A percentile compares a stretch with the other conserved stretches of the same genome.
phyloP scores from a whole-genome alignment of 2,329 filamentous ascomycete genomes.

The Epichloe aotearoae region DNA sequence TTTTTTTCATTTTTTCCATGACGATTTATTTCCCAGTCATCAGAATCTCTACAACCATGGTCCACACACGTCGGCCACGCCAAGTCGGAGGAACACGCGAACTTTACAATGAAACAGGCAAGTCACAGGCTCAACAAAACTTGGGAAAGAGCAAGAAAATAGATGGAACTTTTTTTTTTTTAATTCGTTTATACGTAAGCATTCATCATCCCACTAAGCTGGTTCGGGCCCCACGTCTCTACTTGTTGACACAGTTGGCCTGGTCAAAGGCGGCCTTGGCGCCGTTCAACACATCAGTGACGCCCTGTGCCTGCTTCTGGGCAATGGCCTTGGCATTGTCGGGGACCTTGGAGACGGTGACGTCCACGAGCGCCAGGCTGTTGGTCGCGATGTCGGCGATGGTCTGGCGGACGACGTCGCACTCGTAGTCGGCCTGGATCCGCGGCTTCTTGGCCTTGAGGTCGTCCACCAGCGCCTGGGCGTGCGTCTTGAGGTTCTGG shows the following conservation, averaged over 20 bases:
- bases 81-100: too few species aligned
- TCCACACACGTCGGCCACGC: too few species aligned
- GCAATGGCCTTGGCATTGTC: not conserved
- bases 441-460: not conserved
- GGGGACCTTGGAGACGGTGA: not conserved
- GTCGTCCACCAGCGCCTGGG: not conserved
- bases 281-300: not conserved
- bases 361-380: not conserved
- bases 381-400: not conserved
- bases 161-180: too few species aligned
- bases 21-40: too few species aligned
- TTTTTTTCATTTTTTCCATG: too few species aligned
- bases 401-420: not conserved
- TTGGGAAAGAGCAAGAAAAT: too few species aligned
- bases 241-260: not conserved
- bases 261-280: not conserved
- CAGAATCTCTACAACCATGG: too few species aligned
- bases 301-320: not conserved
- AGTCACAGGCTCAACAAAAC: too few species aligned
- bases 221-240: not conserved
- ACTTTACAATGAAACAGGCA: too few species aligned
- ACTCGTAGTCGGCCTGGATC: not conserved
- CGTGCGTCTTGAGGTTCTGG: not conserved
- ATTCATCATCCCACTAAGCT: not conserved
- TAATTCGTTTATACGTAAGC: too few species aligned